A percentile compares a stretch with the other conserved stretches of the same genome.
Conservation (phyloP, 371 early-diverging fungal species). For the Dipsacomyces acuminosporus region DNA sequence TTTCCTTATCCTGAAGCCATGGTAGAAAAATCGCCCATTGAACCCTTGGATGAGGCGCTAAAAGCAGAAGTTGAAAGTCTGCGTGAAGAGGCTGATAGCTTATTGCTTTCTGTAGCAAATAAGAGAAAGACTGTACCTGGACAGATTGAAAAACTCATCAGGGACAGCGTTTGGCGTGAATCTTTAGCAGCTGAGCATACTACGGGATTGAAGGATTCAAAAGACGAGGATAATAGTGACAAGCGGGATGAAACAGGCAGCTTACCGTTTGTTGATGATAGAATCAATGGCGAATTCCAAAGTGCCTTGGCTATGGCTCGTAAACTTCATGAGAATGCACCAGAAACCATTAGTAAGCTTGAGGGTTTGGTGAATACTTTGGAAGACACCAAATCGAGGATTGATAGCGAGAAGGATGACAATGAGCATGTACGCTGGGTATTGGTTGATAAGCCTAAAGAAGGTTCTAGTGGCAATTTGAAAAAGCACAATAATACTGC, state of each 20-base stretch:
- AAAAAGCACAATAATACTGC: too few relatives aligned
- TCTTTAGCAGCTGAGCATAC: conserved; percentile 35
- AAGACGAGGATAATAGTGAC: neutral
- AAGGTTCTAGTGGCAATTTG: too few relatives aligned
- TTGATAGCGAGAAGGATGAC: conserved; percentile 3
- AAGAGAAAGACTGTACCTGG: conserved; percentile 33
- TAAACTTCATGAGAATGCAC: conserved; percentile 4
- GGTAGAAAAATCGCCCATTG: conserved; percentile 24
- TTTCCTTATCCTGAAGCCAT: conserved; percentile 33
- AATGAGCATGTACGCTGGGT: conserved; percentile 12
- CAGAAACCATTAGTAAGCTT: conserved; percentile 3
- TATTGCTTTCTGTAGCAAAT: conserved; percentile 23
- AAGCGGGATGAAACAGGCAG: too few relatives aligned
- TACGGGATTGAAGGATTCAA: neutral
- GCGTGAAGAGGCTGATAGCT: conserved; percentile 32
- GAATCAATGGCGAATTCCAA: conserved; percentile 35
- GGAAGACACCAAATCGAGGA: conserved; percentile 8
- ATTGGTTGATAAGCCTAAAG: neutral
- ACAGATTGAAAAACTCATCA: conserved; percentile 31
- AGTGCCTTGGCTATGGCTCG: conserved; percentile 10
- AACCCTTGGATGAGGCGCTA: conserved; percentile 32
- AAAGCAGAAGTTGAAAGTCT: conserved; percentile 26
- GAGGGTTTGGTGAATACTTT: conserved; percentile 8
- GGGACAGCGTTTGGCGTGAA: conserved; percentile 29
- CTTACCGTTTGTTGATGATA: conserved; percentile 27